Conservation (phyloP, 176 grass and related monocot genomes). For the Areca catechu region DNA sequence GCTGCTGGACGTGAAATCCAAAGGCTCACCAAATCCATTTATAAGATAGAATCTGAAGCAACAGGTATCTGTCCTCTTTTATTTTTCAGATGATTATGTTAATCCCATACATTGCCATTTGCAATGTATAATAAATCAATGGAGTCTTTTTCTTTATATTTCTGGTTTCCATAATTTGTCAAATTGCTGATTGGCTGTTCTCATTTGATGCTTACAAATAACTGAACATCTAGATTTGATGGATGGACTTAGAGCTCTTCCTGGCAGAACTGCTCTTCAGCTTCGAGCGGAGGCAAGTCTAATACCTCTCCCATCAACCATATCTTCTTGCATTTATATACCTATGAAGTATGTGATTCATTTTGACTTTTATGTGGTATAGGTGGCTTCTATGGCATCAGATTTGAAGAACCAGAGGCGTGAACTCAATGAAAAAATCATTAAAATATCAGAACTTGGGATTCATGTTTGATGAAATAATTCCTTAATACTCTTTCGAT, state of each 20-base stretch:
- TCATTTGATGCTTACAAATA: background rate
- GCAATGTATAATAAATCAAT: too few species aligned
- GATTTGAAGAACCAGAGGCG: slow-evolving; percentile 58
- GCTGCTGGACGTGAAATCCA: slow-evolving; percentile 83
- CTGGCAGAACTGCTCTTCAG: slow-evolving; percentile 73
- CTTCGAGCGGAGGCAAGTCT: slow-evolving; percentile 66
- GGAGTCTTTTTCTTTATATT: too few species aligned
- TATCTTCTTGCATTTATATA: background rate
- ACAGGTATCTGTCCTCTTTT: slow-evolving; percentile 35
- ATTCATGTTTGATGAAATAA: slow-evolving; percentile 53
- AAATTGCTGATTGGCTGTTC: too few species aligned
- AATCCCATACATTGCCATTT: too few species aligned
- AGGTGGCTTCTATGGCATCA: slow-evolving; percentile 92
- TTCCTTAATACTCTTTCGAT: background rate
- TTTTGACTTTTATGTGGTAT: background rate
- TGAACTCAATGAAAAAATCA: slow-evolving; percentile 62
- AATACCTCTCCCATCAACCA: background rate
- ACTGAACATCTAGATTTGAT: slow-evolving; percentile 47
- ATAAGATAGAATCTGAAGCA: slow-evolving; percentile 75
- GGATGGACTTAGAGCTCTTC: slow-evolving; percentile 64
- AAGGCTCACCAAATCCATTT: slow-evolving; percentile 61
- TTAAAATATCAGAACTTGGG: slow-evolving; percentile 78
- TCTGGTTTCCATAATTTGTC: too few species aligned
- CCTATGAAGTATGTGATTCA: too few species aligned
- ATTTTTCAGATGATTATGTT: too few species aligned